Percentiles rank a stretch among this genome's conserved stretches.
Conservation (phyloP, 495 filamentous ascomycete genomes). For the Echria macrotheca region DNA sequence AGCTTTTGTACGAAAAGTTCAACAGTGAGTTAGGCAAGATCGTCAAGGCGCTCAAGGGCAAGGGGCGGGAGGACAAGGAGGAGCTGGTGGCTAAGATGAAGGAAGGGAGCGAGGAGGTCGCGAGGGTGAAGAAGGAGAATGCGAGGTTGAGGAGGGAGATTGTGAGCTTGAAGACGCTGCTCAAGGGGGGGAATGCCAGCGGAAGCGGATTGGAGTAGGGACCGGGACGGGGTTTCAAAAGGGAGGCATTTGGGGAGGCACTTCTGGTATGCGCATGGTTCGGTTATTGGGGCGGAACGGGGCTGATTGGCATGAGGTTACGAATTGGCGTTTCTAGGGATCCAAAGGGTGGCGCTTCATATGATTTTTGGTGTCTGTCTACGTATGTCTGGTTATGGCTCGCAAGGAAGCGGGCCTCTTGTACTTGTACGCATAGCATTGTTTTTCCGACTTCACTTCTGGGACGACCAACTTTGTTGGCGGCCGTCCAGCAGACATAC, state of each 20-base stretch:
- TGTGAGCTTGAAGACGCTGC: constrained; percentile 40
- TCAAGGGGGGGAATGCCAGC: constrained; percentile 32
- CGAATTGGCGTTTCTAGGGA: background rate
- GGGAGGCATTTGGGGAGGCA: too few relatives aligned
- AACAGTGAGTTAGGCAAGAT: constrained; percentile 85
- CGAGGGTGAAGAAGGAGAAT: constrained; percentile 75
- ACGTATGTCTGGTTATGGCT: constrained; percentile 8
- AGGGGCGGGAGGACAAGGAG: constrained; percentile 65
- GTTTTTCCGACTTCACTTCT: constrained; percentile 7
- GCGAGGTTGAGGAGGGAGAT: constrained; percentile 48
- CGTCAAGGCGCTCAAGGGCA: constrained; percentile 61
- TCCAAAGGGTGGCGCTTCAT: background rate
- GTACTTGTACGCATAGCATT: constrained; percentile 1
- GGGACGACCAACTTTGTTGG: background rate
- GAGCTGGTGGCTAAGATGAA: constrained; percentile 63
- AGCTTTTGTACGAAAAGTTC: constrained; percentile 88
- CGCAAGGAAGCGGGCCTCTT: background rate
- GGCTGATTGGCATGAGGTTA: constrained; percentile 2
- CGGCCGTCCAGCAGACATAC: background rate
- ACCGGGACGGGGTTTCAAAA: background rate
- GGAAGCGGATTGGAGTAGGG: background rate
- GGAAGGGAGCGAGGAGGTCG: constrained; percentile 62
- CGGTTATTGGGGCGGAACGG: background rate
- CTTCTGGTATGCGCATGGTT: too few relatives aligned
- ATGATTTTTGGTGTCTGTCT: background rate